phyloP scores from a whole-genome alignment of 108 stramenopile species.

The Cylindrotheca closterium region DNA sequence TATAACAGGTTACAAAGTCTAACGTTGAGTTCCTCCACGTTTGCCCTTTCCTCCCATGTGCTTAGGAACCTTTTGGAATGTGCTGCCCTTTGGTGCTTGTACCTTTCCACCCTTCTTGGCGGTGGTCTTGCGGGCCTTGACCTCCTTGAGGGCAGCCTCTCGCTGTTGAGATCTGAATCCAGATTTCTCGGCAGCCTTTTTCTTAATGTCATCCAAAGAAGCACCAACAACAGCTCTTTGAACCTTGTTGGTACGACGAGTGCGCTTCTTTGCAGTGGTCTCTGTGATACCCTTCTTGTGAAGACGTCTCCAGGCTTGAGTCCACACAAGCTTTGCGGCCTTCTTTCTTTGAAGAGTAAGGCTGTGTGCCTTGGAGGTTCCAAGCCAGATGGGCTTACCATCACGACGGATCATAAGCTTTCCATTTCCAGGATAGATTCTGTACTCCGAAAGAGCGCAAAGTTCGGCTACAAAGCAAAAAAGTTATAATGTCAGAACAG shows the following conservation, averaged over 20 bases:
- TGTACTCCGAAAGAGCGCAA: slow-evolving; percentile 98
- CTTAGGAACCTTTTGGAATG: slow-evolving; percentile 72
- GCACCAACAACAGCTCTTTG: slow-evolving; percentile 97
- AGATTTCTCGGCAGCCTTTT: slow-evolving; percentile 89
- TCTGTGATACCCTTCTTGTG: slow-evolving; percentile 99
- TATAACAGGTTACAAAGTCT: slow-evolving; percentile 16
- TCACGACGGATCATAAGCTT: slow-evolving; percentile 98
- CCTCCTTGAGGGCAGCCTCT: slow-evolving; percentile 88
- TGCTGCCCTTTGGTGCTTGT: slow-evolving; percentile 28
- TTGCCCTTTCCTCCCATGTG: slow-evolving; percentile 62
- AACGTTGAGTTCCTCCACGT: slow-evolving; percentile 55
- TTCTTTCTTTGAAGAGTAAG: slow-evolving; percentile 97
- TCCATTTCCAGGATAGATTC: slow-evolving; percentile 99
- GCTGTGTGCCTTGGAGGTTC: slow-evolving; percentile 93
- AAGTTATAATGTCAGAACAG: no score
- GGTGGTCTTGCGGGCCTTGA: slow-evolving; percentile 85
- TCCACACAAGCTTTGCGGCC: slow-evolving; percentile 99
- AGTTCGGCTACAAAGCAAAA: slow-evolving; percentile 75
- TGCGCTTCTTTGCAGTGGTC: slow-evolving; percentile 87
- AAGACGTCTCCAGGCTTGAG: slow-evolving; percentile 98
- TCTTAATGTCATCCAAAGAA: slow-evolving; percentile 96
- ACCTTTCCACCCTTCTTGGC: slow-evolving; percentile 60
- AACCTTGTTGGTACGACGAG: slow-evolving; percentile 90
- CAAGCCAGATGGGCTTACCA: slow-evolving; percentile 95
- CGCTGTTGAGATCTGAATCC: slow-evolving; percentile 74